These are phyloP conservation scores for Cymbopogon flexuosus DNA, from an alignment of 202 grass and related monocot species.

Conservation along the genomic window DNA sequence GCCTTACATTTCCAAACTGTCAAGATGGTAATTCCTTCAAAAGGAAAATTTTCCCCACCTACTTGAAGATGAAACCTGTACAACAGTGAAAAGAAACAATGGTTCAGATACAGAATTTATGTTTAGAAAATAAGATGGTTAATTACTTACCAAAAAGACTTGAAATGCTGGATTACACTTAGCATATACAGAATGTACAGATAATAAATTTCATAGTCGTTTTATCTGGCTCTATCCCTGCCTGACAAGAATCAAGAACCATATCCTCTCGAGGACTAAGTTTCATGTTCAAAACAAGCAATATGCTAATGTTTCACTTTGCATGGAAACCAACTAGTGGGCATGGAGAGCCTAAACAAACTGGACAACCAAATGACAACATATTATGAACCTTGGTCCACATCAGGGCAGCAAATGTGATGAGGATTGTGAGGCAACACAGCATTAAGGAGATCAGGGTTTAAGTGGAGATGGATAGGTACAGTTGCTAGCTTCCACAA, in stretches of 20 bases:
- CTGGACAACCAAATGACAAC: too few species aligned
- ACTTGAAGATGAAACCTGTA: neutral
- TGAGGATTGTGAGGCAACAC: too few species aligned
- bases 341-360: neutral
- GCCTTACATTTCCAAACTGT: neutral
- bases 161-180: neutral
- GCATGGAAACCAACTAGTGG: neutral
- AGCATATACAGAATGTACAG: neutral
- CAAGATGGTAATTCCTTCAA: neutral
- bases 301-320: neutral
- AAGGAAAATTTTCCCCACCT: neutral
- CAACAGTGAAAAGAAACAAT: neutral
- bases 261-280: neutral
- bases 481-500: too few species aligned
- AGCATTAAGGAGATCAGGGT: too few species aligned
- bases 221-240: neutral
- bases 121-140: neutral
- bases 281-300: neutral
- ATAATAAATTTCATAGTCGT: neutral
- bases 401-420: too few species aligned
- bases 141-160: neutral
- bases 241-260: neutral
- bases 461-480: too few species aligned
- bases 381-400: too few species aligned
- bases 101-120: neutral